phyloP scores from a whole-genome alignment of 2,329 filamentous ascomycete genomes.

The Camptophora hylomeconis region DNA sequence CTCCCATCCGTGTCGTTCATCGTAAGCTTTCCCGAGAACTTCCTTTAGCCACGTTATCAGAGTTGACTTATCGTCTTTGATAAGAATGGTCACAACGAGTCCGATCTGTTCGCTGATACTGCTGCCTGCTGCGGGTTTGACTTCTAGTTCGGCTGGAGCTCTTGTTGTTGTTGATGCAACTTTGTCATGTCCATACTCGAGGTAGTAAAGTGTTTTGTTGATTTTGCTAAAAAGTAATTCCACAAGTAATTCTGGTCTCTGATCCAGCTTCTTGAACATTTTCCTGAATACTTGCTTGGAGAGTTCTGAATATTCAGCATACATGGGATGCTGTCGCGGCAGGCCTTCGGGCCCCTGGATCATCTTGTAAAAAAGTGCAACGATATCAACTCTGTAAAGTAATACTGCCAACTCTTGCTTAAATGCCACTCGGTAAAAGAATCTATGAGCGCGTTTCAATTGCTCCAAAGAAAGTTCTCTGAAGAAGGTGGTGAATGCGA shows the following conservation, averaged over 20 bases:
- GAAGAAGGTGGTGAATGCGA: conserved; percentile 68
- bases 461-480: conserved; percentile 65
- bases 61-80: conserved; percentile 66
- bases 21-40: conserved; percentile 52
- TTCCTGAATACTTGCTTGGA: conserved; percentile 71
- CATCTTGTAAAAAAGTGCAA: conserved; percentile 78
- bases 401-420: conserved; percentile 86
- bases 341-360: conserved; percentile 76
- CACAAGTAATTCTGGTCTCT: conserved; percentile 71
- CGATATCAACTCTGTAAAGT: conserved; percentile 81
- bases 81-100: conserved; percentile 63
- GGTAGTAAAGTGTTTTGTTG: conserved; percentile 65
- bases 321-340: conserved; percentile 52
- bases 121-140: conserved; percentile 56
- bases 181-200: conserved; percentile 82
- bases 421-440: conserved; percentile 86
- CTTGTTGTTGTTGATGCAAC: conserved; percentile 55
- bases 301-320: conserved; percentile 83
- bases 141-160: conserved; percentile 69
- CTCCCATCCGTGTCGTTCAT: conserved; percentile 67
- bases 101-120: conserved; percentile 57
- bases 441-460: conserved; percentile 82
- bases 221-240: conserved; percentile 95
- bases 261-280: conserved; percentile 70
- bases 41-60: conserved; percentile 72